Percentiles rank a stretch among this genome's conserved stretches.
phyloP scores from a whole-genome alignment of 352 stramenopile species.

The Pythium rhizo-oryzae region DNA sequence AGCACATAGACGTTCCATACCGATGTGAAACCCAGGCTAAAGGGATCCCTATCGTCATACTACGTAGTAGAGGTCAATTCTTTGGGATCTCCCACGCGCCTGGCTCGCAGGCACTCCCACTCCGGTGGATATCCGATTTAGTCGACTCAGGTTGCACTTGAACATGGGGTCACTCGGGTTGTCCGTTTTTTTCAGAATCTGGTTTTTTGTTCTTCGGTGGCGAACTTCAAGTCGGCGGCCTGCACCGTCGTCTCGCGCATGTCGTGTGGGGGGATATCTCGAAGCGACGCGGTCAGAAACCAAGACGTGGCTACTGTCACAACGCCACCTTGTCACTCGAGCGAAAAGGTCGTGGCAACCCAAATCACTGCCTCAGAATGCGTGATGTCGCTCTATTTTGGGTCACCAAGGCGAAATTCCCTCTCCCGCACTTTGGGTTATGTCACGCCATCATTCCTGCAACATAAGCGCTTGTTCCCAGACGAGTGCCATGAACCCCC shows the following conservation, averaged over 20 bases:
- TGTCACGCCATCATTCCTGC: conserved; percentile 15
- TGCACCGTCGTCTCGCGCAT: neutral
- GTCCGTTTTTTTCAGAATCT: neutral
- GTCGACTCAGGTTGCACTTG: neutral
- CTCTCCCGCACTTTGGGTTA: conserved; percentile 1
- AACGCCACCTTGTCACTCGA: neutral
- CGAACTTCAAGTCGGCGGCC: neutral
- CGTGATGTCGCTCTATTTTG: conserved; percentile 22
- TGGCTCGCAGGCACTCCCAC: no score
- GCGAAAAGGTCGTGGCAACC: neutral
- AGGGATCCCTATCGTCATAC: no score
- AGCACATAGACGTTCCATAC: no score
- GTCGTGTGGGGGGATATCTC: neutral
- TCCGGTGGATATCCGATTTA: neutral
- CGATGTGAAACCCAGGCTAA: no score
- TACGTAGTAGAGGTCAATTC: no score
- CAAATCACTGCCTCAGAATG: conserved; percentile 20
- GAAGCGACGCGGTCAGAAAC: neutral
- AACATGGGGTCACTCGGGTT: neutral
- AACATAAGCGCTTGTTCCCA: conserved; percentile 14
- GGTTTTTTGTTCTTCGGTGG: neutral
- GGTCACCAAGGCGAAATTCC: neutral
- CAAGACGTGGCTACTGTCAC: conserved; percentile 2
- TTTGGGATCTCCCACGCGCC: no score
- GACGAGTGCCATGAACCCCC: conserved; percentile 6